Conservation (phyloP, 2,329 filamentous ascomycete species). For the Xylariaceae sp. region DNA sequence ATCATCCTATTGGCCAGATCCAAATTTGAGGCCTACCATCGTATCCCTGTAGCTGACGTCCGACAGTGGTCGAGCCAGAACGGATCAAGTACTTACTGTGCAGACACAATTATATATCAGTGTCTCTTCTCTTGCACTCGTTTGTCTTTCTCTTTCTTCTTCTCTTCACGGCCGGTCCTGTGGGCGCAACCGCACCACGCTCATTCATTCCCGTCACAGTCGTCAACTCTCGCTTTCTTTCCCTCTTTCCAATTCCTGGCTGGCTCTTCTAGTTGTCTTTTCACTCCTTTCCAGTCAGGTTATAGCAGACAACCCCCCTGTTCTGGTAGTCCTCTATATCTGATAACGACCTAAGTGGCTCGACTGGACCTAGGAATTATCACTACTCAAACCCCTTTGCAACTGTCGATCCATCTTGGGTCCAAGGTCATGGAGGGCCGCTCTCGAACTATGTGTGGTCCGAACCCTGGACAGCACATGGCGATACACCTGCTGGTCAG, state of each 20-base stretch:
- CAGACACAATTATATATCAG: too few species aligned
- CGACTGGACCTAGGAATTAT: background rate
- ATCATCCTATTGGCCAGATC: too few species aligned
- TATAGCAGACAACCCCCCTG: background rate
- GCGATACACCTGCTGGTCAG: background rate
- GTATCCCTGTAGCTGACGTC: too few species aligned
- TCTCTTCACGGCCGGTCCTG: background rate
- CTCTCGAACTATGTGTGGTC: background rate
- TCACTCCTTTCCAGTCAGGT: too few species aligned
- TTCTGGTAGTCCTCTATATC: background rate
- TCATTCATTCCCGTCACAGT: background rate
- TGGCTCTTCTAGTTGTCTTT: background rate
- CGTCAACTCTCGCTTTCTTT: background rate
- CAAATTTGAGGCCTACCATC: background rate
- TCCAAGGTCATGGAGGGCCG: background rate
- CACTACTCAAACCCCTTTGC: background rate
- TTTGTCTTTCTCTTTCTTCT: background rate
- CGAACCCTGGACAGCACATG: background rate
- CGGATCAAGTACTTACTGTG: too few species aligned
- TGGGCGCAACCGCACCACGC: background rate
- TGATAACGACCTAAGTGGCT: background rate
- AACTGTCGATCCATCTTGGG: background rate
- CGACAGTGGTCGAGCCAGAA: too few species aligned
- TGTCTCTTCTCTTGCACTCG: too few species aligned
- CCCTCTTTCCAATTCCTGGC: background rate